Base-by-base conservation (phyloP, 1,139 yeast species). In the Pichiaceae sp. region DNA sequence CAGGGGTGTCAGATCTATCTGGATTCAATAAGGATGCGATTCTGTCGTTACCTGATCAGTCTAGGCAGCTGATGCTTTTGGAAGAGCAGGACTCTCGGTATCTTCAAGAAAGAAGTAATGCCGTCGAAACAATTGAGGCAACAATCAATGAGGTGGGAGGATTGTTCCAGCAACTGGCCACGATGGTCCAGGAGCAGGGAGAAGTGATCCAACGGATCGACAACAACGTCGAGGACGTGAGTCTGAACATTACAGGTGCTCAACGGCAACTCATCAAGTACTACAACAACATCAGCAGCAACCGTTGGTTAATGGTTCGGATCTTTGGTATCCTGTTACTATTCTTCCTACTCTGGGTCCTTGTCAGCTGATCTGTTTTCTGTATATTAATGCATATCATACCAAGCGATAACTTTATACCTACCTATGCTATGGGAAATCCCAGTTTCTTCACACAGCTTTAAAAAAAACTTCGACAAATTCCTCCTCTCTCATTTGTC, bases 181-280 rank as follows among this genome's bases (percentile, higher is more conserved):
- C 95, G 2, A 89, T 91, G 97, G 96, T 91, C 11, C 89, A 86
- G 43, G 98, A 93, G 59, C 99, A 91, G 61, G 93, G 97, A 31
- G 98, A 91, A 52, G 84, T 82, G 20, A 91, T 91, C 40, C 98
- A 91, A 58, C 70, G 97, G 53, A 91, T 91, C 45, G 98, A 93
- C 60, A 87, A 81, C 40, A 89, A 91, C 55, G 95, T 95, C 4
- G 96, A 89, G 49, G 97, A 93, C 52, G 86, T 91, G 36, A 78
- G 85, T 50, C 58, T 89, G 54, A 91, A 89, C 57, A 89, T 91
- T 15, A 64, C 75, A 25, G 97, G 97, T 1, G 98, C 99, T 0
- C 98, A 93, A 57, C 68, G 97, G 41, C 97, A 91, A 57, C 69
- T 91, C 48, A 66, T 91, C 50, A 89, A 87, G 59, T 91, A 89